Base-by-base conservation (phyloP, 768 basidiomycete species). In the Mycena amicta region DNA sequence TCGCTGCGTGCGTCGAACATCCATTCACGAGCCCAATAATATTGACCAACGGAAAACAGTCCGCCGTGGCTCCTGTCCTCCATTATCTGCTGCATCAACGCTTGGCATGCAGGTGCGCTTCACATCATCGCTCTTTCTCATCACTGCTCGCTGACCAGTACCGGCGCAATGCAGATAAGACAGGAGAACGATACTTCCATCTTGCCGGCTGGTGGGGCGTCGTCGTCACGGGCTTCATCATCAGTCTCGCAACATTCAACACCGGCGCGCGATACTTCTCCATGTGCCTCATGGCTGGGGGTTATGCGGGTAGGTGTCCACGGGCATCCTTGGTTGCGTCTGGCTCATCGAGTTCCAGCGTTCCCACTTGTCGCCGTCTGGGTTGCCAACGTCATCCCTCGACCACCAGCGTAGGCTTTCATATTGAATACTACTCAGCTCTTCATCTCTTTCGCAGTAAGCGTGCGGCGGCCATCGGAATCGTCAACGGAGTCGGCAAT, bases 111-210 rank as follows among this genome's bases (percentile, higher is more conserved):
- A 33, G 74, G 75, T 74, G 22, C 15, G 50, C n/a, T 33, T 5
- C 31, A 4, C 49, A 6, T 50, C 13, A 6, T 6, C 18, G 60
- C 18, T 12, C 41, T 16, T 5, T 50, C 3, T 45, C 33, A 47
- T 16, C n/a, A n/a, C n/a, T n/a, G n/a, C 20, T 46, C 25, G 16
- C 4, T 3, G 18, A 2, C 25, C 4, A n/a, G n/a, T n/a, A n/a
- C n/a, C n/a, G n/a, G n/a, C n/a, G 5, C 69, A 2, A 77, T 75
- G 15, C 26, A 77, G 86, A 87, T 60, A 73, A 72, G 55, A 83
- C 83, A 3, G 86, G 86, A 0, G 87, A 88, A 70, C 79, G 85
- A 5, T 88, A 83, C 72, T 84, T 85, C 76, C 87, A 88, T 67
- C 74, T 81, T 50, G 70, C 74, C 2, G 73, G 67, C 2, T 80